phyloP scores from a whole-genome alignment of 768 basidiomycete species.

The Lentinula guzmanii region DNA sequence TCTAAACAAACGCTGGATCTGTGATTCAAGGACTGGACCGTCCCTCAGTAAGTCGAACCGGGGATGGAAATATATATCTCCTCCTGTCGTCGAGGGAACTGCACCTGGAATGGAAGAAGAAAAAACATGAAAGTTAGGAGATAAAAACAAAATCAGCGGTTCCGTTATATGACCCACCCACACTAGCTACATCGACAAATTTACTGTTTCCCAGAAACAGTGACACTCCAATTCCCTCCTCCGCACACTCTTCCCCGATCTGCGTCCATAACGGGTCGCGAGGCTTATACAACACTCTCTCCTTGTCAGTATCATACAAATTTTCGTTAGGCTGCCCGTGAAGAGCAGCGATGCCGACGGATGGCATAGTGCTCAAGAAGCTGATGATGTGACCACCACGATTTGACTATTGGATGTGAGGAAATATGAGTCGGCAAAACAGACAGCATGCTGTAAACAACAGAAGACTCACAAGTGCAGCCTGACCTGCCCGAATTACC shows the following conservation, averaged over 20 bases:
- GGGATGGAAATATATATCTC: conserved; percentile 89
- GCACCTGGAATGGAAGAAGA: conserved; percentile 34
- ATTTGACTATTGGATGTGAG: conserved; percentile 36
- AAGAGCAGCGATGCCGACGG: conserved; percentile 68
- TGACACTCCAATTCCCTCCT: conserved; percentile 86
- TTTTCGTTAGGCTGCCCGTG: conserved; percentile 51
- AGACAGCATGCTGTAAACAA: background rate
- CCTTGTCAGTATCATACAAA: conserved; percentile 82
- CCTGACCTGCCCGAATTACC: conserved; percentile 63
- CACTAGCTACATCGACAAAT: conserved; percentile 81
- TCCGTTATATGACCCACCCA: conserved; percentile 43
- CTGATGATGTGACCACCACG: conserved; percentile 73
- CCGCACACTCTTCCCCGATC: conserved; percentile 83
- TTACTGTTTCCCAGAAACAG: conserved; percentile 79
- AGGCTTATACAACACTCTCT: conserved; percentile 71
- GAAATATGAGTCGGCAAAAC: conserved; percentile 5
- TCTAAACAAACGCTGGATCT: conserved; percentile 61
- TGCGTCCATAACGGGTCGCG: conserved; percentile 77
- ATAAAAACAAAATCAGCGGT: background rate
- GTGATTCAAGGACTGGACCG: conserved; percentile 58
- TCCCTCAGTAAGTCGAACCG: conserved; percentile 76
- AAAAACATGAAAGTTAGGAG: background rate
- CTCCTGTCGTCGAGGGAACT: conserved; percentile 73
- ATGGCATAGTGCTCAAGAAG: conserved; percentile 69
- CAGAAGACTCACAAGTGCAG: conserved; percentile 53